Evolutionary conservation across 2,329 filamentous ascomycete species (phyloP).

Genomic region (Ophiostoma australiae): DNA sequence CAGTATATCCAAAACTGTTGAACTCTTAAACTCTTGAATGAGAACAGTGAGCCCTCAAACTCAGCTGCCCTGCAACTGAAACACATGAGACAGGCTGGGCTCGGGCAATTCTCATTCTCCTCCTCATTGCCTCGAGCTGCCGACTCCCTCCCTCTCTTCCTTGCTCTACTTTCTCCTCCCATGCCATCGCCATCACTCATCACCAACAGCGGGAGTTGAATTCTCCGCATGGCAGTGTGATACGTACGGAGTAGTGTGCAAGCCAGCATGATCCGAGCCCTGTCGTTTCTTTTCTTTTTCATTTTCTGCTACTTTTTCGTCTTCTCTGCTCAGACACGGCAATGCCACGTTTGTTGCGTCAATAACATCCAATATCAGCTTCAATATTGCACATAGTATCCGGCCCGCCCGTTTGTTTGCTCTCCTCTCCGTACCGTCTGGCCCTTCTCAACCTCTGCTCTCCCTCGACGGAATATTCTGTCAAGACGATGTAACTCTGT

Average conservation of each 20-base stretch:
- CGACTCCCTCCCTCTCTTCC: not conserved
- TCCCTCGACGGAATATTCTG: not conserved
- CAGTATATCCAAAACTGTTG: no score
- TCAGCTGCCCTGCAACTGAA: not conserved
- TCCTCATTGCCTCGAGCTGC: not conserved
- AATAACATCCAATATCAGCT: not conserved
- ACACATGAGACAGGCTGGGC: not conserved
- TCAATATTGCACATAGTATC: not conserved
- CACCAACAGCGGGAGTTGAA: not conserved
- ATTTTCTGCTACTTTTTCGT: not conserved
- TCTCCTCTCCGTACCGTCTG: not conserved
- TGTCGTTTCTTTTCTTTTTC: not conserved
- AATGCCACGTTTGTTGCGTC: not conserved
- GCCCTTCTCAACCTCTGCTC: no score
- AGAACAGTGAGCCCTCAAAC: no score
- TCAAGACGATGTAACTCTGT: conserved; percentile 5
- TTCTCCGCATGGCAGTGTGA: conserved; percentile 1
- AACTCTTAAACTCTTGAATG: no score
- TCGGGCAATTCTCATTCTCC: not conserved
- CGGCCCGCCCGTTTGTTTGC: not conserved
- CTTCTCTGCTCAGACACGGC: not conserved
- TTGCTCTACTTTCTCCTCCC: no score
- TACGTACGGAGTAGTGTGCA: not conserved
- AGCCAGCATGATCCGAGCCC: not conserved
- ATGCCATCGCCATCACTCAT: not conserved